Percentiles rank a stretch among this genome's conserved stretches.
Evolutionary conservation across 768 basidiomycete species (phyloP).

Genomic region (Amanita rubescens): DNA sequence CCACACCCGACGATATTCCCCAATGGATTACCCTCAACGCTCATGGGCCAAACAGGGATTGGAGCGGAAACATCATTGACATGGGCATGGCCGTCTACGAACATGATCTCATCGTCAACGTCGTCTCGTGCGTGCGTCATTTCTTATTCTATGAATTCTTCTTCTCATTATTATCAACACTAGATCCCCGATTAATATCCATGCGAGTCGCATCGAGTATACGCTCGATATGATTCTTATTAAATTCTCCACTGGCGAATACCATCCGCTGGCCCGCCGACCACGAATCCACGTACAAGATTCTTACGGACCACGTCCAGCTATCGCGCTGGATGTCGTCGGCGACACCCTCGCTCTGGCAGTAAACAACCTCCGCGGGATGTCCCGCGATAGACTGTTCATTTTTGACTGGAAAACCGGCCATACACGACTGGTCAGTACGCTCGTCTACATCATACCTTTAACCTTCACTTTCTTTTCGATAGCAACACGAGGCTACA

Average conservation of each 20-base stretch:
- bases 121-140: conserved; percentile 28
- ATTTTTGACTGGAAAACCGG: conserved; percentile 39
- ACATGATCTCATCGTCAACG: conserved; percentile 35
- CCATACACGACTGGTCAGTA: conserved; percentile 19
- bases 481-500: conserved; percentile 15
- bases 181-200: background rate
- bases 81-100: conserved; percentile 35
- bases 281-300: conserved; percentile 23
- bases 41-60: conserved; percentile 10
- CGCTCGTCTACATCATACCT: conserved; percentile 13
- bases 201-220: background rate
- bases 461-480: background rate
- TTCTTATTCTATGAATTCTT: background rate
- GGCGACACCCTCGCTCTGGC: conserved; percentile 36
- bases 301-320: conserved; percentile 18
- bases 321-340: conserved; percentile 38
- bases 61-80: conserved; percentile 25
- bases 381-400: conserved; percentile 25
- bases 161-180: background rate
- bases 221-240: conserved; percentile 11
- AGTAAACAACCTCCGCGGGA: conserved; percentile 13
- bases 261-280: conserved; percentile 25
- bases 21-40: conserved; percentile 24
- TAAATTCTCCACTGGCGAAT: conserved; percentile 15
- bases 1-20: conserved; percentile 14